Conservation (phyloP, 2,329 filamentous ascomycete genomes). For the Zymoseptoria ardabiliae region DNA sequence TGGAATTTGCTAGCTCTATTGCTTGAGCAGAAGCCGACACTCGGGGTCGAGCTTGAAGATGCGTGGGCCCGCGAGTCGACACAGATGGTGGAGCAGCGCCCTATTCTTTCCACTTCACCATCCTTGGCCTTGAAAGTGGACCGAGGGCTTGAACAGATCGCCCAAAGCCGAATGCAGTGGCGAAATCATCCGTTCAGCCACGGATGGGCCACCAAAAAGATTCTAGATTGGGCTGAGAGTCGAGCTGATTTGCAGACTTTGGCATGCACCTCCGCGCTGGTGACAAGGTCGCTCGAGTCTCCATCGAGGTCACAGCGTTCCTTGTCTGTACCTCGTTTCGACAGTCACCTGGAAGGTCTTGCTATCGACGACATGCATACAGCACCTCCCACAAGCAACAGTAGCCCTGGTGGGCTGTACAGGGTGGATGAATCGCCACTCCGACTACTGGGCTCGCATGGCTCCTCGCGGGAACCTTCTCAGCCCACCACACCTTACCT, state of each 20-base stretch:
- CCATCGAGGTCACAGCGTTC: not conserved
- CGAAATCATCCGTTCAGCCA: slow-evolving; percentile 50
- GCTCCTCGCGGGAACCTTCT: slow-evolving; percentile 22
- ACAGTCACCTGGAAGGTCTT: not conserved
- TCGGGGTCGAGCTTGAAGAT: not conserved
- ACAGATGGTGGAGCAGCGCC: not conserved
- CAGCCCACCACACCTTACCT: slow-evolving; percentile 25
- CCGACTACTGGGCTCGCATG: slow-evolving; percentile 14
- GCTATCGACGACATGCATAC: not conserved
- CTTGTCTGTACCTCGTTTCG: not conserved
- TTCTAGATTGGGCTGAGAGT: slow-evolving; percentile 54
- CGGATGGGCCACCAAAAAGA: slow-evolving; percentile 48
- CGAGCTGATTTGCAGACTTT: slow-evolving; percentile 59
- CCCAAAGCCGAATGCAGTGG: slow-evolving; percentile 35
- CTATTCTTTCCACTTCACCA: slow-evolving; percentile 5
- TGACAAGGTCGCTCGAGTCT: slow-evolving; percentile 38
- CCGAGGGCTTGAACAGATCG: not conserved
- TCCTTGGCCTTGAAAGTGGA: slow-evolving; percentile 4
- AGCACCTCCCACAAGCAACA: not conserved
- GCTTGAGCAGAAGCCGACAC: slow-evolving; percentile 62
- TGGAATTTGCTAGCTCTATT: slow-evolving; percentile 78
- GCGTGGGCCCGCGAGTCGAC: not conserved
- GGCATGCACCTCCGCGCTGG: slow-evolving; percentile 56
- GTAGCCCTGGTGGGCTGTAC: not conserved
- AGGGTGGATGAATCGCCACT: slow-evolving; percentile 9